Evolutionary conservation across 1,284 basidiomycete genomes (phyloP).

Genomic region (Ganoderma sinense): DNA sequence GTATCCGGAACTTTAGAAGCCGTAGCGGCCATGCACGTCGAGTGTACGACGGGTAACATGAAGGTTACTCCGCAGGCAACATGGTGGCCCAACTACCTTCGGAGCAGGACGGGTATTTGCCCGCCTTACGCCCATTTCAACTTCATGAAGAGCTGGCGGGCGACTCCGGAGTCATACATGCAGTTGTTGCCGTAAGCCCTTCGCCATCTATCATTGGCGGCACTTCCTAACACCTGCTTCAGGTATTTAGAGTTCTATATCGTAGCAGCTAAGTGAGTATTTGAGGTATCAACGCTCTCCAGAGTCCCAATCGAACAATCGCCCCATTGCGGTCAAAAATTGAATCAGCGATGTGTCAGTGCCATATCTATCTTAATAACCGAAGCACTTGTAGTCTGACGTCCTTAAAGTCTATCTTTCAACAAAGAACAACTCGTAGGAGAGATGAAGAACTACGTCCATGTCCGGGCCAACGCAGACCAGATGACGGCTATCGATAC

Average conservation of each 20-base stretch:
- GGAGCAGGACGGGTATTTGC: conserved; percentile 21
- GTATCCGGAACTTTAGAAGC: conserved; percentile 25
- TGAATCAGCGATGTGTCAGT: conserved; percentile 2
- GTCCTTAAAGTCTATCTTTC: conserved; percentile 16
- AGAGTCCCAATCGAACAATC: too few relatives aligned
- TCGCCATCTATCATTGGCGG: not conserved
- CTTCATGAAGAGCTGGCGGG: conserved; percentile 24
- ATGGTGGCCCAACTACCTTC: conserved; percentile 24
- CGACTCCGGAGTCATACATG: conserved; percentile 24
- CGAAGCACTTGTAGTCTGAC: too few relatives aligned
- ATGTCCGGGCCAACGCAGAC: conserved; percentile 19
- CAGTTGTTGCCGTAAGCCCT: conserved; percentile 28
- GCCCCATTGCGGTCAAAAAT: not conserved
- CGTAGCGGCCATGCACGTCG: conserved; percentile 25
- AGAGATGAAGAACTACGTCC: conserved; percentile 23
- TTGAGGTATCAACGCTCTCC: too few relatives aligned
- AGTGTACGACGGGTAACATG: conserved; percentile 22
- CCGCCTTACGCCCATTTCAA: conserved; percentile 28
- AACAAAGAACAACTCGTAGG: conserved; percentile 22
- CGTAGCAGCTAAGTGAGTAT: conserved; percentile 23
- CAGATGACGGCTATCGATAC: conserved; percentile 4
- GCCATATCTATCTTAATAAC: not conserved
- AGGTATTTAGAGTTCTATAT: conserved; percentile 29
- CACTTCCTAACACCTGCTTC: not conserved
- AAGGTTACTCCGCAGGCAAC: conserved; percentile 20